A percentile compares a stretch with the other conserved stretches of the same genome.
phyloP scores from a whole-genome alignment of 2,329 filamentous ascomycete species.

The Botrytis porri region DNA sequence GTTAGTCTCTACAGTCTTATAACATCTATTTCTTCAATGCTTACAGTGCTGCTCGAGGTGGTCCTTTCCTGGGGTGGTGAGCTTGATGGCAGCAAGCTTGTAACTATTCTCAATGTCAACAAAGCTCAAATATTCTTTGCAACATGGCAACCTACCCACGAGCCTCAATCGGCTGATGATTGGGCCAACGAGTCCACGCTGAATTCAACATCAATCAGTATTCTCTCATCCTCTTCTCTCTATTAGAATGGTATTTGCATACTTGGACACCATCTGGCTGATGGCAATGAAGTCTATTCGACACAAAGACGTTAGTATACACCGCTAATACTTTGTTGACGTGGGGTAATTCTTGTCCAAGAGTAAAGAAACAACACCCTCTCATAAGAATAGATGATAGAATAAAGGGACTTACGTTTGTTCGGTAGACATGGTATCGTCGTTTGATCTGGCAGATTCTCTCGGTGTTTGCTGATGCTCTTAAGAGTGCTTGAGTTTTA shows the following conservation, averaged over 20 bases:
- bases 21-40: constrained; percentile 39
- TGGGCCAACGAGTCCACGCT: constrained; percentile 96
- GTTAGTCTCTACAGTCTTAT: constrained; percentile 15
- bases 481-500: constrained; percentile 47
- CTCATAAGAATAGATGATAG: not conserved
- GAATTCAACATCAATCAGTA: constrained; percentile 29
- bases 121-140: not conserved
- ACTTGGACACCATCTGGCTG: constrained; percentile 99
- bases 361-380: not conserved
- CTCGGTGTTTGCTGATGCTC: constrained; percentile 38
- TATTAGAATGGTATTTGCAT: constrained; percentile 39
- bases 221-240: not conserved
- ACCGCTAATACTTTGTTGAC: constrained; percentile 27
- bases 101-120: constrained; percentile 58
- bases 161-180: constrained; percentile 97
- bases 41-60: constrained; percentile 96
- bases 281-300: constrained; percentile 94
- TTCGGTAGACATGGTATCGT: constrained; percentile 64
- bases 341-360: constrained; percentile 9
- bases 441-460: constrained; percentile 37
- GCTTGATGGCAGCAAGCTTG: constrained; percentile 99
- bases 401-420: constrained; percentile 65
- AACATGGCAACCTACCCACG: constrained; percentile 64
- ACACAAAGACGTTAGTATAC: constrained; percentile 32
- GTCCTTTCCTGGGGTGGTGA: constrained; percentile 80